phyloP scores from a whole-genome alignment of 768 basidiomycete species.

The Phlegmacium glaucopus region DNA sequence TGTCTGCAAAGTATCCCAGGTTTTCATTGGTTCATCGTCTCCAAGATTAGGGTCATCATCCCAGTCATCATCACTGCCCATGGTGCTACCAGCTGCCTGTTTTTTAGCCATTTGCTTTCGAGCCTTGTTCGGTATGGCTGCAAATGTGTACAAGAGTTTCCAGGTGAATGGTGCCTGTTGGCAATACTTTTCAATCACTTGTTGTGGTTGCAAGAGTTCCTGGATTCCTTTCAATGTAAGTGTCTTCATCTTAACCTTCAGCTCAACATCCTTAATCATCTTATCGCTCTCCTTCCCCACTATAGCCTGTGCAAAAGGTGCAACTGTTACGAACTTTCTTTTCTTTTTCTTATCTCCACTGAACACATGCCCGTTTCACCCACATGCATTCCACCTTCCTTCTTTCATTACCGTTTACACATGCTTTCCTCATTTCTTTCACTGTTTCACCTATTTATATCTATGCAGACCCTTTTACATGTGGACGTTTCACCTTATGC shows the following conservation, averaged over 20 bases:
- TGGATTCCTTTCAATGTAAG: constrained; percentile 2
- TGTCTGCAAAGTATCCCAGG: constrained; percentile 2
- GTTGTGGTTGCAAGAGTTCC: constrained; percentile 1
- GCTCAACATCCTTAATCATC: constrained; percentile 1
- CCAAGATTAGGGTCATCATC: constrained; percentile 19
- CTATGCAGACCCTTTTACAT: too few relatives aligned
- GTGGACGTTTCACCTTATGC: too few relatives aligned
- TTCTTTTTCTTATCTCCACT: too few relatives aligned
- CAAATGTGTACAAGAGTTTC: constrained; percentile 10
- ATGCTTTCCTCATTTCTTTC: too few relatives aligned
- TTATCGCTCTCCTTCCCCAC: constrained; percentile 6
- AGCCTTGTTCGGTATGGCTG: constrained; percentile 15
- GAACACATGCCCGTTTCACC: too few relatives aligned
- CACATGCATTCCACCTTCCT: too few relatives aligned
- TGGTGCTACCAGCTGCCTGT: too few relatives aligned
- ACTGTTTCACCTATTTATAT: too few relatives aligned
- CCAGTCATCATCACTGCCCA: too few relatives aligned
- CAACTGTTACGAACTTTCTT: background rate
- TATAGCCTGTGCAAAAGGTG: constrained; percentile 1
- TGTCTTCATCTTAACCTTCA: constrained; percentile 2
- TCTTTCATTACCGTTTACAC: too few relatives aligned
- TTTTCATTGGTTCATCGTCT: constrained; percentile 7
- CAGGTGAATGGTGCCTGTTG: constrained; percentile 14
- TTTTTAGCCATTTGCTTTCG: constrained; percentile 8
- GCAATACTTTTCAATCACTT: background rate